Evolutionary conservation across 257 asterid genomes (phyloP).

Genomic region (Henckelia pumila): DNA sequence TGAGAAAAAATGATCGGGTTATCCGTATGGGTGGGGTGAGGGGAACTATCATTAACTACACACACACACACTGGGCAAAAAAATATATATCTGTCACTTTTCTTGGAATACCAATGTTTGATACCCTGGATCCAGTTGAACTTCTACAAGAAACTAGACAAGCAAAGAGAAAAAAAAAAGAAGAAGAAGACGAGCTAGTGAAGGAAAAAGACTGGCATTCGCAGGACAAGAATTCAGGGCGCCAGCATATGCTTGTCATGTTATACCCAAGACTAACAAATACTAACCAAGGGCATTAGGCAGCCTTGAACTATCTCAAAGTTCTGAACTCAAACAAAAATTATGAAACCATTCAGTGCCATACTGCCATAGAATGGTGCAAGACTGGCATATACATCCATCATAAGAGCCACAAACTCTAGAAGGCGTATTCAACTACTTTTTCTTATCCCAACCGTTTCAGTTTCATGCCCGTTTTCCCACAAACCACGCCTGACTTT

Average conservation of each 20-base stretch:
- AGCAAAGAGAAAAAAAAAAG: neutral
- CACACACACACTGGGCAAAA: neutral
- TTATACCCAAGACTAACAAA: constrained; percentile 1
- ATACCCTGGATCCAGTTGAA: constrained; percentile 10
- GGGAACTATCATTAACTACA: neutral
- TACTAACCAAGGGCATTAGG: neutral
- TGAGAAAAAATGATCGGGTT: neutral
- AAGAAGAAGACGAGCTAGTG: neutral
- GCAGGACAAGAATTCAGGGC: constrained; percentile 12
- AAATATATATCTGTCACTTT: neutral
- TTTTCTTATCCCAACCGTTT: constrained; percentile 7
- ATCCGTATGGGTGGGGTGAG: neutral
- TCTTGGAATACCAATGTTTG: neutral
- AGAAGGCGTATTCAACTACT: constrained; percentile 7
- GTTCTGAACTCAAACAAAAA: constrained; percentile 11
- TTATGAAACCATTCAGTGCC: neutral
- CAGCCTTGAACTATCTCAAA: constrained; percentile 13
- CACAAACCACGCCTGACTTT: constrained; percentile 8
- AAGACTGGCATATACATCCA: constrained; percentile 15
- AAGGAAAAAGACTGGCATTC: constrained; percentile 7
- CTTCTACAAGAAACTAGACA: constrained; percentile 4
- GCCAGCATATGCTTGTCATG: constrained; percentile 6
- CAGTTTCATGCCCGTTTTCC: constrained; percentile 13
- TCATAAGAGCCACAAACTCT: constrained; percentile 7
- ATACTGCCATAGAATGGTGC: constrained; percentile 11